Evolutionary conservation across 208 protist genomes (phyloP), one percentile per base, ranked within the genome.

Genomic region (Crithidia fasciculata): DNA sequence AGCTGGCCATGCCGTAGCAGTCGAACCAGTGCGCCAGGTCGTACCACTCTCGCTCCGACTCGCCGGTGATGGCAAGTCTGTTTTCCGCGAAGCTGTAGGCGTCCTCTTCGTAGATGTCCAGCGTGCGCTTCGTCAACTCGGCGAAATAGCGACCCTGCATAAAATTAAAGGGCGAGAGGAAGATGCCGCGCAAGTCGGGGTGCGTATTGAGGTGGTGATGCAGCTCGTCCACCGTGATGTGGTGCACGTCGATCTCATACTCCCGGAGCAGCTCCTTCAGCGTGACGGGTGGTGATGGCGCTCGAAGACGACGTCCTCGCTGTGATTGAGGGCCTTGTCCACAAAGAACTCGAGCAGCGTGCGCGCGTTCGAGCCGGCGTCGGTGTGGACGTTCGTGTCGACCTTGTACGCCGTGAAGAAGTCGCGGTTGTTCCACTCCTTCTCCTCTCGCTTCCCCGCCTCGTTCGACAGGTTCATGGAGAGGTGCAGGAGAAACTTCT

Each of bases 1-100:
- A 83, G 62, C 91, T 98, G 61, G 95, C 96, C 80, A 99, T 93
- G 60, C 96, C 87, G 87, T 99, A 97, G 59, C 94, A 86, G 80
- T 90, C 85, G 60, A 99, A 92, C 98, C 99, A 99, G 44, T 88
- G 84, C 15, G 98, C 98, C 16, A 99, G 91, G 60, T 94, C 77
- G 50, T 92, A 82, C 98, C 98, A 99, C 81, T 99, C 98, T 37
- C 91, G 74, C 44, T 77, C 74, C 6, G 86, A 91, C 45, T 78
- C 83, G 3, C 95, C 95, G 15, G 84, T 83, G 79, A 98, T 86
- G 13, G 81, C 64, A 28, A 98, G 84, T 2, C 95, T 91, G 68
- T 92, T 92, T 71, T 98, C 92, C 6, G 91, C 87, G 70, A 95
- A 96, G 77, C 78, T 91, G 76, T 85, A 96, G 37, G 88, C 88